A percentile compares a stretch with the other conserved stretches of the same genome.
Conservation (phyloP, 345 rosid genomes). For the Hevea brasiliensis region DNA sequence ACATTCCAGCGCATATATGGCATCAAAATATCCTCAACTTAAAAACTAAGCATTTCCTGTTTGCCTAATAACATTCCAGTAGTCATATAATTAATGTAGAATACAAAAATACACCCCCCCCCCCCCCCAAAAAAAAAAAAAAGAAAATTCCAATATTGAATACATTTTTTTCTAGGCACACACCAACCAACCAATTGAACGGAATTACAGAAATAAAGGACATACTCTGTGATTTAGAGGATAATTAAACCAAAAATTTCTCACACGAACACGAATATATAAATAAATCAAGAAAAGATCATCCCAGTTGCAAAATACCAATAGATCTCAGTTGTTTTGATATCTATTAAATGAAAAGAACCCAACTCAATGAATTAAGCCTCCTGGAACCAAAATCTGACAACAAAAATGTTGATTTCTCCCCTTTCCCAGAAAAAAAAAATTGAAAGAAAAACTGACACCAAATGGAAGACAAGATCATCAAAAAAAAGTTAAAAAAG, state of each 20-base stretch:
- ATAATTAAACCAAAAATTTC: too few relatives aligned
- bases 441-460: too few relatives aligned
- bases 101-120: not conserved
- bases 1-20: not conserved
- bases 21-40: not conserved
- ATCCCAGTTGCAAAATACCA: too few relatives aligned
- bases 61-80: not conserved
- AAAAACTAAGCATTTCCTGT: not conserved
- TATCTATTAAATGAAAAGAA: not conserved
- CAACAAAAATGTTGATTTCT: not conserved
- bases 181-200: too few relatives aligned
- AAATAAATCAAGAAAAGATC: too few relatives aligned
- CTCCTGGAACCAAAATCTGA: not conserved
- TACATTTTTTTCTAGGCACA: too few relatives aligned
- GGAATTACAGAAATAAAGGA: too few relatives aligned
- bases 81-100: not conserved
- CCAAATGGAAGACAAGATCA: not conserved
- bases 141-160: too few relatives aligned
- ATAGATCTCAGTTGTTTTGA: too few relatives aligned
- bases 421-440: not conserved
- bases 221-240: too few relatives aligned
- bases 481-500: too few relatives aligned
- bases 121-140: not conserved
- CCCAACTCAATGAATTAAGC: not conserved
- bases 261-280: too few relatives aligned